Conservation (phyloP, 805 yeast species). For the Saccharomycopsis vini region DNA sequence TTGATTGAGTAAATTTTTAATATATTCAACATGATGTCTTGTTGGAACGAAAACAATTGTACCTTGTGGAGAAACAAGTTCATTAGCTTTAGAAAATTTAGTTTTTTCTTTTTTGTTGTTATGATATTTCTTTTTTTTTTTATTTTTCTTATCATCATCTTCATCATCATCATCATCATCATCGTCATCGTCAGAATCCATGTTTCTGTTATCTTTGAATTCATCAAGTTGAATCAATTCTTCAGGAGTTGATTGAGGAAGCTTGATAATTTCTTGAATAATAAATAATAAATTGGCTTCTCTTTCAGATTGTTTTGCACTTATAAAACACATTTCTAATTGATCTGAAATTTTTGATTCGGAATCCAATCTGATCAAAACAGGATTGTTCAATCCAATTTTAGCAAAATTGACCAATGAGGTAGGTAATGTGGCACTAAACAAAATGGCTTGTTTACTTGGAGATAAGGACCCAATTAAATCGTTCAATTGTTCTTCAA, state of each 20-base stretch:
- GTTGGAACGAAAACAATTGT: conserved; percentile 95
- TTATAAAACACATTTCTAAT: conserved; percentile 79
- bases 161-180: conserved; percentile 32
- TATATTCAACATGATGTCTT: conserved; percentile 93
- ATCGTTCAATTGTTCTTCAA: conserved; percentile 87
- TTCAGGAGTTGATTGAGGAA: conserved; percentile 73
- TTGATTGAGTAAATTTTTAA: conserved; percentile 57
- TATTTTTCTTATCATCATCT: conserved; percentile 23
- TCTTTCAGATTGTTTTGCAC: conserved; percentile 75
- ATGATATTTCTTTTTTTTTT: conserved; percentile 27
- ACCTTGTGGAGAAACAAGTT: conserved; percentile 73
- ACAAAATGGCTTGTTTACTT: conserved; percentile 76
- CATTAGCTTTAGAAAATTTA: conserved; percentile 69
- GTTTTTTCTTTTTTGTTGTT: conserved; percentile 37
- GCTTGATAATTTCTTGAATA: conserved; percentile 75
- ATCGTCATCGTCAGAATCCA: conserved; percentile 45
- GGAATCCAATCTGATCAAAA: conserved; percentile 84
- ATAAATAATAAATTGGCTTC: conserved; percentile 76
- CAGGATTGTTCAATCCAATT: conserved; percentile 91
- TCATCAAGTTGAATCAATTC: conserved; percentile 46
- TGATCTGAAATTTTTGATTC: conserved; percentile 87
- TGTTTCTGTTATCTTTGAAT: conserved; percentile 40
- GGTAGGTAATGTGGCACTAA: conserved; percentile 91
- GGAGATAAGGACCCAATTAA: conserved; percentile 76
- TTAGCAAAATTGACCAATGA: conserved; percentile 93